Percentiles rank a stretch among this genome's conserved stretches.
phyloP scores from a whole-genome alignment of 208 protist genomes.

The Borovskyia barvae region DNA sequence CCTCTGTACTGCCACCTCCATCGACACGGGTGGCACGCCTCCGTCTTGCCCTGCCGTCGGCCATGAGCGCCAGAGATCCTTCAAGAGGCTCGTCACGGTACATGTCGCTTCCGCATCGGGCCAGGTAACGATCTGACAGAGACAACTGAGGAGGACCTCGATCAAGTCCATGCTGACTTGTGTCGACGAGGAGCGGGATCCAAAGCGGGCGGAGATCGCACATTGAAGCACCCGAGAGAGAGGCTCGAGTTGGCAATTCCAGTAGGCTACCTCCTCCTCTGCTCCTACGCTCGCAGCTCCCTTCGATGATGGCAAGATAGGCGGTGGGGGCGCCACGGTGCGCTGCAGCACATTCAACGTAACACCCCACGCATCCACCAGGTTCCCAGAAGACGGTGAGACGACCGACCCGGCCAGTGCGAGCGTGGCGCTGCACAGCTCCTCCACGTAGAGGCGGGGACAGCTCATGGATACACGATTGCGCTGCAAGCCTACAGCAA shows the following conservation, averaged over 20 bases:
- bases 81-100: conserved; percentile 1
- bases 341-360: no score
- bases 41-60: background rate
- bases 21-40: background rate
- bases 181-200: no score
- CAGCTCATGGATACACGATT: conserved; percentile 7
- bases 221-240: no score
- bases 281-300: no score
- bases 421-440: background rate
- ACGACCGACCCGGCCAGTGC: background rate
- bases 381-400: no score
- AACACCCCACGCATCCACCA: no score
- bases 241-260: no score
- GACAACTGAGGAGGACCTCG: conserved; percentile 6
- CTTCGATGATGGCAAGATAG: no score
- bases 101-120: conserved; percentile 2
- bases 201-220: no score
- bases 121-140: conserved; percentile 8
- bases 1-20: conserved; percentile 9
- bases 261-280: no score
- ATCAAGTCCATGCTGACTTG: no score
- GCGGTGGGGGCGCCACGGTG: no score
- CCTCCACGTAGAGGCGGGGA: conserved; percentile 14
- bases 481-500: conserved; percentile 9
- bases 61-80: background rate